Evolutionary conservation across 2,329 filamentous ascomycete genomes (phyloP).

Genomic region (Calonectria ilicicola): DNA sequence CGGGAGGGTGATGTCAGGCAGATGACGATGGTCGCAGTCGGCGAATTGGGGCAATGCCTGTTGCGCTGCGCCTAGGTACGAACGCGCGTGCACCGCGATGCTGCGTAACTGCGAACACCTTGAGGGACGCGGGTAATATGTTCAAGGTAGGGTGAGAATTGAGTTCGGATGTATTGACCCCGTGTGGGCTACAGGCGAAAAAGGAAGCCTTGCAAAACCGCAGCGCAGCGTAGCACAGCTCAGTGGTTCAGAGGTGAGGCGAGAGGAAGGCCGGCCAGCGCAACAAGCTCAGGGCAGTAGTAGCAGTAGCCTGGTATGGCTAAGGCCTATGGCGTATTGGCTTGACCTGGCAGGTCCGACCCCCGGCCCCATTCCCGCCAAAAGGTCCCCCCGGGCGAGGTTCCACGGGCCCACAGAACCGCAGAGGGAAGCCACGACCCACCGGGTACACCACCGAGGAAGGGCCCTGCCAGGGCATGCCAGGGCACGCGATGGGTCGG

Average conservation of each 20-base stretch:
- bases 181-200: background rate
- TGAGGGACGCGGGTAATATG: slow-evolving; percentile 3
- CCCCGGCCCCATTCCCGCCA: slow-evolving; percentile 41
- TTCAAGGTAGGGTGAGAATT: slow-evolving; percentile 25
- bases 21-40: background rate
- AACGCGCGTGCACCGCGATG: slow-evolving; percentile 1
- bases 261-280: background rate
- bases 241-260: slow-evolving; percentile 6
- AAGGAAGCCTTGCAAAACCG: slow-evolving; percentile 12
- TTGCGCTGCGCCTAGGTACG: background rate
- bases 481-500: background rate
- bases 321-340: too few relatives aligned
- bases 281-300: background rate
- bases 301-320: background rate
- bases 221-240: background rate
- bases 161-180: slow-evolving; percentile 11
- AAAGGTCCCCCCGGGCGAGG: slow-evolving; percentile 45
- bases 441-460: slow-evolving; percentile 13
- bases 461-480: slow-evolving; percentile 14
- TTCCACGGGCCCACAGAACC: slow-evolving; percentile 35
- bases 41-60: background rate
- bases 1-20: background rate
- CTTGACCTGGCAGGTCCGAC: slow-evolving; percentile 27
- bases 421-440: slow-evolving; percentile 37
- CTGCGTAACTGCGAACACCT: slow-evolving; percentile 3